Evolutionary conservation across 2,329 filamentous ascomycete species (phyloP), one percentile per base, ranked within the genome.

Genomic region (Chlorencoelia australis): DNA sequence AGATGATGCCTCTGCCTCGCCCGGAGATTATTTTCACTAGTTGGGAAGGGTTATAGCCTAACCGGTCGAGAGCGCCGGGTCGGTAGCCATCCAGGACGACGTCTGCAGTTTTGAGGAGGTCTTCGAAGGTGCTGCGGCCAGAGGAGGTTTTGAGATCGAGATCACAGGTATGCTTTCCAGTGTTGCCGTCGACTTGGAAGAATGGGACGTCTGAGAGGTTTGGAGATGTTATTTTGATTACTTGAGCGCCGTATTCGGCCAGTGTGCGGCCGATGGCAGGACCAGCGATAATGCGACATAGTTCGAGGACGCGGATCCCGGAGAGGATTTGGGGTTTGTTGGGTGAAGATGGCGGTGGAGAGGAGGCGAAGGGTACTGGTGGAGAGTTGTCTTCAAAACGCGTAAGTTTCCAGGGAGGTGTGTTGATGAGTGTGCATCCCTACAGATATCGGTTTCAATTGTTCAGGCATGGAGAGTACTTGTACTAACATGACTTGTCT

Each of bases 221-320:
- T 0, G 76, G 71, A 6, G 73, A 75, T 3, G 79, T 85, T 30
- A 86, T 66, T 49, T 84, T 82, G 46, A 87, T 66, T 1, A 87
- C 80, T 35, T 79, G 71, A 6, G 82, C 82, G 2, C 82, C 82
- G 52, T 85, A 79, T 43, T 83, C 81, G n/a, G 77, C 79, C 0
- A 87, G 67, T 2, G 76, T 76, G 19, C 79, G 72, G 3, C 75
- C 75, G 46, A 86, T 76, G 4, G 77, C 73, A n/a, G 81, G 81
- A 0, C 80, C 81, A 3, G 82, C 82, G 44, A 87, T 84, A 50
- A 86, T 77, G 26, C 81, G 75, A 52, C 79, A 82, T 19, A 87
- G 61, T 52, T 88, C 82, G 4, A 87, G 67, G 5, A 87, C 80
- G 45, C 79, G 80, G 54, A 86, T 67, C 0, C 81, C 81, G 5